phyloP scores from a whole-genome alignment of 2,329 filamentous ascomycete genomes.

The Diaporthe destruens region DNA sequence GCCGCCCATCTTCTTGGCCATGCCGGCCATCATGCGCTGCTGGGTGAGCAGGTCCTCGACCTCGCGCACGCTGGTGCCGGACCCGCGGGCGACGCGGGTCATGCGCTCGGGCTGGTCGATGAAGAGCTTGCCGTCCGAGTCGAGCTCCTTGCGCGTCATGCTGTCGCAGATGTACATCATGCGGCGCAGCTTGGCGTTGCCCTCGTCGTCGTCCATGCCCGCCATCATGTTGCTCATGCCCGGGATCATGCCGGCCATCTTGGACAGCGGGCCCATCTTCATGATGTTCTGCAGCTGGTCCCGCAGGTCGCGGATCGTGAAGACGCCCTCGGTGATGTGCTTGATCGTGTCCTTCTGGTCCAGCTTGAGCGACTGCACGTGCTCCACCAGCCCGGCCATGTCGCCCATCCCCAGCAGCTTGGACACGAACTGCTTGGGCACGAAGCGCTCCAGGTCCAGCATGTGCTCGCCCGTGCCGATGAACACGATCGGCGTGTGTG shows the following conservation, averaged over 20 bases:
- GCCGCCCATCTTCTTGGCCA: slow-evolving; percentile 99
- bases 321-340: slow-evolving; percentile 96
- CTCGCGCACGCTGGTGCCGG: slow-evolving; percentile 89
- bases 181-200: slow-evolving; percentile 90
- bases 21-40: slow-evolving; percentile 98
- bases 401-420: slow-evolving; percentile 98
- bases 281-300: slow-evolving; percentile 98
- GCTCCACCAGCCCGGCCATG: slow-evolving; percentile 93
- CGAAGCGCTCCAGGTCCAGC: slow-evolving; percentile 93
- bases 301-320: slow-evolving; percentile 92
- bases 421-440: slow-evolving; percentile 91
- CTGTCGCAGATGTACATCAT: slow-evolving; percentile 99
- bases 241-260: slow-evolving; percentile 99
- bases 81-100: slow-evolving; percentile 90
- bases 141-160: slow-evolving; percentile 96
- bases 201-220: slow-evolving; percentile 97
- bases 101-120: slow-evolving; percentile 92
- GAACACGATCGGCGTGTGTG: slow-evolving; percentile 96
- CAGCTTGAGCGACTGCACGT: slow-evolving; percentile 94
- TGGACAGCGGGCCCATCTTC: slow-evolving; percentile 98
- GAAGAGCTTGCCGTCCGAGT: slow-evolving; percentile 94
- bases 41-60: slow-evolving; percentile 98
- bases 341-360: slow-evolving; percentile 99
- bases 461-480: slow-evolving; percentile 98
- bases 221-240: slow-evolving; percentile 94